Evolutionary conservation across 495 filamentous ascomycete species (phyloP).

Genomic region (Tuber aestivum): DNA sequence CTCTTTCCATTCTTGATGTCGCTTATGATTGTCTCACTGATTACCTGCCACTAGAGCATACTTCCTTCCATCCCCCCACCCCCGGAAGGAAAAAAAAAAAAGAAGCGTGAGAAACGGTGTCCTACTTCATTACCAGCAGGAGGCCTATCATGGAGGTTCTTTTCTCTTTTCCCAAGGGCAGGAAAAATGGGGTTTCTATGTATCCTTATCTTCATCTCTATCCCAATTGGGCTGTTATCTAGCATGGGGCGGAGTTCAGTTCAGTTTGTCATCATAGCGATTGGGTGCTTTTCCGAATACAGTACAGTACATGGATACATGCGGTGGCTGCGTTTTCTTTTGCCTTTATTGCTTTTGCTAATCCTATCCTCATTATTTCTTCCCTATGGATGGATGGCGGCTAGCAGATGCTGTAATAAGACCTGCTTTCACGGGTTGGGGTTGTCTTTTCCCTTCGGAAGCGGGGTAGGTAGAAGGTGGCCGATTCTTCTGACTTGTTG

Average conservation of each 20-base stretch:
- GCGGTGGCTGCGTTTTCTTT: background rate
- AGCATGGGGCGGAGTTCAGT: constrained; percentile 6
- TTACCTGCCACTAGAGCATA: background rate
- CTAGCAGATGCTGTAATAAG: background rate
- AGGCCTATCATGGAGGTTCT: background rate
- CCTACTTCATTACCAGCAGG: background rate
- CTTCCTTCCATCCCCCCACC: background rate
- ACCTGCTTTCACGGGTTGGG: background rate
- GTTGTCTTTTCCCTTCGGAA: background rate
- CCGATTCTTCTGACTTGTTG: background rate
- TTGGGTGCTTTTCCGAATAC: background rate
- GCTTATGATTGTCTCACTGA: background rate
- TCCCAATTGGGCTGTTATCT: background rate
- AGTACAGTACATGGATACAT: background rate
- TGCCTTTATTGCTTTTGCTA: background rate
- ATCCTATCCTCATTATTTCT: background rate
- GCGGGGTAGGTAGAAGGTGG: background rate
- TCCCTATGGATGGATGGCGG: background rate
- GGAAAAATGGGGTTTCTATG: background rate
- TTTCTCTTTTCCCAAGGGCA: background rate
- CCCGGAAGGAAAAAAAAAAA: background rate
- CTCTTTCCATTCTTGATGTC: background rate
- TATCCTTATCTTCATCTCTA: background rate
- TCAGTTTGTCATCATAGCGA: constrained; percentile 2
- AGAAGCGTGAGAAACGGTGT: background rate